Base-by-base conservation (phyloP, 345 rosid species). In the Cardiospermum halicacabum region DNA sequence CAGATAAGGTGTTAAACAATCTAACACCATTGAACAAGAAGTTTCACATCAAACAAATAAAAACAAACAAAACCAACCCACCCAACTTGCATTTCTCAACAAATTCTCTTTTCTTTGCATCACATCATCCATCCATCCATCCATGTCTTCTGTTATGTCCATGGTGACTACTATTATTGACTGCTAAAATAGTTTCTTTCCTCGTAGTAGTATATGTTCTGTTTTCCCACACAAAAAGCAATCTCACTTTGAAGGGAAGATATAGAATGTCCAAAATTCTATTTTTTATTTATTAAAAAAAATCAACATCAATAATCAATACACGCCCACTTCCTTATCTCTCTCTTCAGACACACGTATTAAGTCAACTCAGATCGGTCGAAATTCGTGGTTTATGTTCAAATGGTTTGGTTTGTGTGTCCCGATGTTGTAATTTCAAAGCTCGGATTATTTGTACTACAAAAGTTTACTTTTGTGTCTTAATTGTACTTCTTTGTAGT, bases 401-500 rank as follows among this genome's bases (percentile, higher is more conserved):
- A 7, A 42, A 19, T 36, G 30, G 9, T 18, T 59, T n/a, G n/a
- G n/a, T n/a, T n/a, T n/a, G n/a, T n/a, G n/a, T n/a, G n/a, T n/a
- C n/a, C n/a, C n/a, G 16, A 58, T 21, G 12, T 21, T 28, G 26
- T 7, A 21, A 15, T 4, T 31, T 43, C 11, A 1, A 34, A 34
- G 39, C 30, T 24, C 32, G 37, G 42, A 60, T n/a, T 8, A 5
- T n/a, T 47, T 75, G 75, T 79, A 75, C 75, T 79, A 30, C 80
- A 72, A 58, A 57, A 7, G 11, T 0, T 4, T 10, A 4, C 1
- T 30, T 12, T 39, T 4, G 3, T 19, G 32, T 19, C 22, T 18
- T 10, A 39, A 18, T 62, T 70, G 80, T 76, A 79, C 76, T 70
- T 43, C 77, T 37, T 53, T 70, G 71, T 30, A 70, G 79, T 72